These are phyloP conservation scores for Dittrichia graveolens DNA, from an alignment of 129 eudicot species.

Conservation along the genomic window DNA sequence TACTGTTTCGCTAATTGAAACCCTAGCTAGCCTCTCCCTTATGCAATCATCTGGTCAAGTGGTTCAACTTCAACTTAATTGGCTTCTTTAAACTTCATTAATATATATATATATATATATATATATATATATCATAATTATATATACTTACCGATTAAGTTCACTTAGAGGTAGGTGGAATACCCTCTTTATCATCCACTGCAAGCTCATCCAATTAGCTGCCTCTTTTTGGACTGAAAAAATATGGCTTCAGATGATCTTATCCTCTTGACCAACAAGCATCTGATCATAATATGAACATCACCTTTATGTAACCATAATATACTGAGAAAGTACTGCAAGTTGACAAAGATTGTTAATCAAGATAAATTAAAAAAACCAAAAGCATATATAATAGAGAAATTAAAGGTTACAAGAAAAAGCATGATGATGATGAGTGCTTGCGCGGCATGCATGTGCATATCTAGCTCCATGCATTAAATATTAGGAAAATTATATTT, in stretches of 20 bases:
- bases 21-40: too few species aligned
- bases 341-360: slow-evolving; percentile 35
- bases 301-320: slow-evolving; percentile 63
- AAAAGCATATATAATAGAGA: neutral
- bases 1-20: too few species aligned
- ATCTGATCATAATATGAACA: slow-evolving; percentile 54
- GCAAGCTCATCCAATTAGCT: slow-evolving; percentile 61
- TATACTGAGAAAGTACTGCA: slow-evolving; percentile 61
- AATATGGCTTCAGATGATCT: slow-evolving; percentile 60
- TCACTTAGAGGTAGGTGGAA: slow-evolving; percentile 10
- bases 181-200: slow-evolving; percentile 43
- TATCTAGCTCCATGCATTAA: slow-evolving; percentile 30
- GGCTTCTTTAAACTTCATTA: too few species aligned
- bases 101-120: too few species aligned
- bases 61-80: too few species aligned
- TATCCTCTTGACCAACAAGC: slow-evolving; percentile 48
- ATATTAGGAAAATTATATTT: too few species aligned
- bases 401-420: slow-evolving; percentile 18
- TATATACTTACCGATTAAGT: neutral
- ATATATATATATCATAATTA: too few species aligned
- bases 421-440: slow-evolving; percentile 24
- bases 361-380: neutral
- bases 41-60: too few species aligned
- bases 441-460: slow-evolving; percentile 22
- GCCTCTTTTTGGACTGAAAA: slow-evolving; percentile 68